These are phyloP conservation scores for Onygenales sp. DNA, from an alignment of 2,329 filamentous ascomycete genomes.

Conservation along the genomic window DNA sequence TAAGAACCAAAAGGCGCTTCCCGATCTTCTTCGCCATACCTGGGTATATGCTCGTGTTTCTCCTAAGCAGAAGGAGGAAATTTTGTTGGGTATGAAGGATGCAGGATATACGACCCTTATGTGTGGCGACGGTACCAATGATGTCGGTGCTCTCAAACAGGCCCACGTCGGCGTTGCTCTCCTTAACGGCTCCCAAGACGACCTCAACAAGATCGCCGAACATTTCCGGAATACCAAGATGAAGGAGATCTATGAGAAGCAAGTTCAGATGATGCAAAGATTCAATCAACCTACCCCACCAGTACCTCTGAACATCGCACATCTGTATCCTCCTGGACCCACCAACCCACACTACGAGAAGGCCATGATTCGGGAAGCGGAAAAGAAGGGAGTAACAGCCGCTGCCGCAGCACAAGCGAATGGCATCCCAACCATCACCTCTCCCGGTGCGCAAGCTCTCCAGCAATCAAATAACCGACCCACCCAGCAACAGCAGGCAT, in stretches of 20 bases:
- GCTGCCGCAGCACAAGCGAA: constrained; percentile 42
- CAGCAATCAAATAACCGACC: constrained; percentile 41
- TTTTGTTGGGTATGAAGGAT: constrained; percentile 90
- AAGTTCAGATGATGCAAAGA: constrained; percentile 78
- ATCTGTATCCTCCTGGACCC: constrained; percentile 85
- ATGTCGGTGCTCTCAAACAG: constrained; percentile 95
- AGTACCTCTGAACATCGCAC: constrained; percentile 82
- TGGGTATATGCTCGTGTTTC: constrained; percentile 99
- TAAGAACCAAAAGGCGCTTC: constrained; percentile 67
- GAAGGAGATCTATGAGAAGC: constrained; percentile 98
- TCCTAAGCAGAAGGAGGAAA: constrained; percentile 97
- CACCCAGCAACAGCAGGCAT: constrained; percentile 46
- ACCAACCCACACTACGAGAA: constrained; percentile 90
- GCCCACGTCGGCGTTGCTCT: constrained; percentile 94
- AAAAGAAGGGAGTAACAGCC: constrained; percentile 56
- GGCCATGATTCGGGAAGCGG: constrained; percentile 77
- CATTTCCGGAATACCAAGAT: constrained; percentile 92
- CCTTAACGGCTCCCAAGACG: constrained; percentile 86
- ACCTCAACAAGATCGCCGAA: constrained; percentile 83
- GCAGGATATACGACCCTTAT: constrained; percentile 97
- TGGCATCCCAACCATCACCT: constrained; percentile 54
- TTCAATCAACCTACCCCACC: constrained; percentile 94
- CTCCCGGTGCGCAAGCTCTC: constrained; percentile 55
- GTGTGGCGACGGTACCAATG: constrained; percentile 97
- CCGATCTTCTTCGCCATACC: constrained; percentile 70